Evolutionary conservation across 176 grass and related monocot genomes (phyloP).

Genomic region (Cenchrus americanus): DNA sequence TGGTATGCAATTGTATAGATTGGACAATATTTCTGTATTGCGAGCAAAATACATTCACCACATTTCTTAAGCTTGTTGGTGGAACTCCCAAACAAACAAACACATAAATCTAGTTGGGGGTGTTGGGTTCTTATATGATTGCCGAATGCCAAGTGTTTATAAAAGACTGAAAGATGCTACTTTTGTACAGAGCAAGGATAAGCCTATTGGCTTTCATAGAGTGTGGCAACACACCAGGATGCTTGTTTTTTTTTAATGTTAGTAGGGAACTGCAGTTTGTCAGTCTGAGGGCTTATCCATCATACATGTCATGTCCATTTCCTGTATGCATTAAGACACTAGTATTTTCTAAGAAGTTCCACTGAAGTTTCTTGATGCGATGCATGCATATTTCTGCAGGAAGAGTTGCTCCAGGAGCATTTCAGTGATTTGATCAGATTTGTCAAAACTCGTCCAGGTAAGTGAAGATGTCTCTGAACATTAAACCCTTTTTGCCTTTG

Average conservation of each 20-base stretch:
- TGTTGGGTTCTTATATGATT: not conserved
- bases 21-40: not conserved
- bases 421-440: constrained; percentile 85
- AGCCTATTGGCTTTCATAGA: not conserved
- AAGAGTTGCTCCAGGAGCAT: constrained; percentile 92
- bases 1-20: constrained; percentile 66
- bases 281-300: not conserved
- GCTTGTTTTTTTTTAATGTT: not conserved
- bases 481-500: not conserved
- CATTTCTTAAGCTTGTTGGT: constrained; percentile 27
- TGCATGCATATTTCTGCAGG: constrained; percentile 56
- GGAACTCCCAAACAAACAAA: constrained; percentile 13
- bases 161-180: constrained; percentile 2
- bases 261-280: constrained; percentile 18
- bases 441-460: constrained; percentile 81
- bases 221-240: not conserved
- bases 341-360: not conserved
- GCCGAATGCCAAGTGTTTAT: not conserved
- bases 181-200: not conserved
- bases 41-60: not conserved
- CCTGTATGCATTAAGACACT: not conserved
- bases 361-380: constrained; percentile 9
- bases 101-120: not conserved
- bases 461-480: constrained; percentile 23
- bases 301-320: constrained; percentile 13